Conservation (phyloP, 2,329 filamentous ascomycete genomes). For the Verticillium dahliae region DNA sequence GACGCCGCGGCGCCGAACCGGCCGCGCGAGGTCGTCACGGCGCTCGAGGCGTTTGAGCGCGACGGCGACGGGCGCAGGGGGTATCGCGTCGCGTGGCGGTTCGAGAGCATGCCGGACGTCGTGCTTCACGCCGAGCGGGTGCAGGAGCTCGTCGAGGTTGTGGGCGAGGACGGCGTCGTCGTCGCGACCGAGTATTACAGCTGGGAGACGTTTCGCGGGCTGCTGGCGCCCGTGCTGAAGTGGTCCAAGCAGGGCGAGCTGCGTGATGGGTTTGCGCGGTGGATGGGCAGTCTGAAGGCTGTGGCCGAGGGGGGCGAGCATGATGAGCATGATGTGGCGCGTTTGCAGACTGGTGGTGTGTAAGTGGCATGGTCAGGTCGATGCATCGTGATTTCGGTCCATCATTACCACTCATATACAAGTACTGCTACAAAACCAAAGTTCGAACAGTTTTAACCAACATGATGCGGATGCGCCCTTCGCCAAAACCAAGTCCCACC, state of each 20-base stretch:
- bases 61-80: conserved; percentile 20
- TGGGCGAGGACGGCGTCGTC: conserved; percentile 13
- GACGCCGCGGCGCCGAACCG: conserved; percentile 11
- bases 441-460: too few relatives aligned
- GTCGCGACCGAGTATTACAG: conserved; percentile 30
- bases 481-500: too few relatives aligned
- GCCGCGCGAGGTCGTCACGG: conserved; percentile 18
- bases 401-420: too few relatives aligned
- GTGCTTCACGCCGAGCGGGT: conserved; percentile 31
- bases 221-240: conserved; percentile 26
- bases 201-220: conserved; percentile 39
- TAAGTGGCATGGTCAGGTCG: too few relatives aligned
- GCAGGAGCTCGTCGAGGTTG: conserved; percentile 30
- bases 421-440: too few relatives aligned
- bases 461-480: too few relatives aligned
- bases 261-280: conserved; percentile 26
- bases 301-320: conserved; percentile 13
- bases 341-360: too few relatives aligned
- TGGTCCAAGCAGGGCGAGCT: conserved; percentile 23
- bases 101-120: conserved; percentile 20
- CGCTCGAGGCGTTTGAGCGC: conserved; percentile 23
- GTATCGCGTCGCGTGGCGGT: conserved; percentile 32
- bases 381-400: too few relatives aligned
- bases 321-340: too few relatives aligned
- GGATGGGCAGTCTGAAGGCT: conserved; percentile 30